Evolutionary conservation across 768 basidiomycete genomes (phyloP).

Genomic region (Leccinum uliginosum): DNA sequence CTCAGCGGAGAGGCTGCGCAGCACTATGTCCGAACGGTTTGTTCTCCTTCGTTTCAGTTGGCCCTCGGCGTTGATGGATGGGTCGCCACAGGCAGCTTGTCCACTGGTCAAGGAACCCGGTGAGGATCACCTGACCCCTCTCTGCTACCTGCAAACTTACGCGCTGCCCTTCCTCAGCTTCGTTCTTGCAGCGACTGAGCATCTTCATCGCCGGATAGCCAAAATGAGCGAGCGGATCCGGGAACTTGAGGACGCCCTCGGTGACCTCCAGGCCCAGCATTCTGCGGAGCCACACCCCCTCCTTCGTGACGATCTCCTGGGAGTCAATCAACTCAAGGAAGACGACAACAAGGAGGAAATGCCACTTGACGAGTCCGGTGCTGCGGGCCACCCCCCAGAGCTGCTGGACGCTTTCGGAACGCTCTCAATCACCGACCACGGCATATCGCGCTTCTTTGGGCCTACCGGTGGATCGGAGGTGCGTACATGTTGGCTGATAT

Average conservation of each 20-base stretch:
- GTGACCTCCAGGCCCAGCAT: slow-evolving; percentile 44
- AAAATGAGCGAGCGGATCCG: slow-evolving; percentile 52
- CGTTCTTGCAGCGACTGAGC: slow-evolving; percentile 63
- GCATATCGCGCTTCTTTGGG: slow-evolving; percentile 60
- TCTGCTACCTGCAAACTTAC: slow-evolving; percentile 7
- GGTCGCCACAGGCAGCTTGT: slow-evolving; percentile 51
- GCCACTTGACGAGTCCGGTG: slow-evolving; percentile 24
- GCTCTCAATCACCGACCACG: slow-evolving; percentile 55
- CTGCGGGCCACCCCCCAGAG: slow-evolving; percentile 31
- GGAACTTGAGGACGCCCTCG: slow-evolving; percentile 58
- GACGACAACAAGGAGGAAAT: slow-evolving; percentile 14
- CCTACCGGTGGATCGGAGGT: slow-evolving; percentile 69
- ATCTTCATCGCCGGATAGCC: slow-evolving; percentile 54
- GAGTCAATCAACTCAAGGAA: slow-evolving; percentile 26
- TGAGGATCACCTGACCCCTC: slow-evolving; percentile 14
- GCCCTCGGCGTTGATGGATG: not conserved
- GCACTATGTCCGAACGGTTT: slow-evolving; percentile 69
- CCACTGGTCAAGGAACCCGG: slow-evolving; percentile 78
- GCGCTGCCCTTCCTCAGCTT: slow-evolving; percentile 32
- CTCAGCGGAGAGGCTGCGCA: slow-evolving; percentile 61
- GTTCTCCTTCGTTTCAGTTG: slow-evolving; percentile 23
- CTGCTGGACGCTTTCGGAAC: slow-evolving; percentile 57
- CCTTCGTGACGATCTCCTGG: slow-evolving; percentile 49
- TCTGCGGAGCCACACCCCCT: slow-evolving; percentile 57
- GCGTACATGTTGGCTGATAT: slow-evolving; percentile 18